Base-by-base conservation (phyloP, 2,329 filamentous ascomycete genomes). In the Huntiella abstrusa region DNA sequence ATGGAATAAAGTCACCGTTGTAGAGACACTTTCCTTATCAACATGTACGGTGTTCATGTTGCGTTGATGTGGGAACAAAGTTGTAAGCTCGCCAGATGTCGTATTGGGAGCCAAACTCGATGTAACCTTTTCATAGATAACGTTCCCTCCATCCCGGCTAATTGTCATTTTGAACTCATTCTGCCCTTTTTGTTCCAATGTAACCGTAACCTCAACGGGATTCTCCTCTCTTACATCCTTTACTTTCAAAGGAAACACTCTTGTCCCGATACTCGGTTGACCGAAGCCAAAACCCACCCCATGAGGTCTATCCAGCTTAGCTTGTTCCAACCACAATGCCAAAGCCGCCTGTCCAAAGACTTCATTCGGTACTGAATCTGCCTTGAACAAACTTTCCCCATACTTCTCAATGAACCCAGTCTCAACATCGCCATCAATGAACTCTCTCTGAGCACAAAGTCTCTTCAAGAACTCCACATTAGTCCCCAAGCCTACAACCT, bases 381-480 rank as follows among this genome's bases (percentile, higher is more conserved):
- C 70, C 16, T 68, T 66, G 58, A 96, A 96, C 1, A 98, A 71
- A 53, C 86, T 80, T 8, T 77, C 71, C 49, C 74, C 72, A 64
- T 92, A 81, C 60, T 93, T 94, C 46, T 87, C 79, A 53, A 98
- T 96, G 59, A 94, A 98, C 1, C 88, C 88, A 0, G 91, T 98
- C 62, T 98, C 88, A 11, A 98, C 86, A 15, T 91, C 77, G 6
- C 88, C 91, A 8, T 73, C 72, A 48, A 93, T 72, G 57, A 98
- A 98, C 43, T 81, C 83, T 0, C 75, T 71, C 50, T 82, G 86
- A 40, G 76, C 72, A 59, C 86, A 94, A 47, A 95, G 71, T 6
- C 78, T 73, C 66, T 96, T 96, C 49, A 98, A 65, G 57, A 98
- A 98, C 60, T 96, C 91, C 51, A 98, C 87, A 58, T 98, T 98